Evolutionary conservation across 768 basidiomycete species (phyloP).

Genomic region (Scleroderma citrinum): DNA sequence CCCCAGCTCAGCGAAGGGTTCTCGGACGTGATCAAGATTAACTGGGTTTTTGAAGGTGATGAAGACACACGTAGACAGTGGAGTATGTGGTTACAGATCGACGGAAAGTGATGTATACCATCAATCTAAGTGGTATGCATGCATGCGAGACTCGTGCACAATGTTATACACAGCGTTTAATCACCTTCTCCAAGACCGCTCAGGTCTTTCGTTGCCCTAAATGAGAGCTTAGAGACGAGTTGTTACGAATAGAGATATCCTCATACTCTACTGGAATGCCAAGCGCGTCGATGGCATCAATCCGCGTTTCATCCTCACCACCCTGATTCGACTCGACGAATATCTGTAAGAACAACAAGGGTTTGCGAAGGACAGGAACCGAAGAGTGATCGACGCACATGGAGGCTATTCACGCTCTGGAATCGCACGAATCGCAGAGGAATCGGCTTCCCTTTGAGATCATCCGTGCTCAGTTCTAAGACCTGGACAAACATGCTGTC

Average conservation of each 20-base stretch:
- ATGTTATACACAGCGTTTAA: conserved; percentile 8
- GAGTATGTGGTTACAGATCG: conserved; percentile 83
- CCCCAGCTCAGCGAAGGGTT: conserved; percentile 70
- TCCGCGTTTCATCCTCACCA: conserved; percentile 55
- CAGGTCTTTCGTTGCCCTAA: conserved; percentile 34
- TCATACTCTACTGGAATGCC: conserved; percentile 56
- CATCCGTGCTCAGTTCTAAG: conserved; percentile 44
- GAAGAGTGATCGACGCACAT: conserved; percentile 33
- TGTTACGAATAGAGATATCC: not conserved
- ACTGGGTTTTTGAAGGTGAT: conserved; percentile 75
- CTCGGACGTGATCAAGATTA: conserved; percentile 65
- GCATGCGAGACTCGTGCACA: not conserved
- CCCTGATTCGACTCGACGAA: conserved; percentile 67
- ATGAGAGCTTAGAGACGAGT: conserved; percentile 3
- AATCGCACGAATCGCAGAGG: conserved; percentile 62
- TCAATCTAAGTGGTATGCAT: no score
- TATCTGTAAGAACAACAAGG: conserved; percentile 35
- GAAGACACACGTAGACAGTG: conserved; percentile 67
- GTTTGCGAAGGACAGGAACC: not conserved
- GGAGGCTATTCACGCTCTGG: conserved; percentile 59
- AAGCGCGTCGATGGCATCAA: conserved; percentile 61
- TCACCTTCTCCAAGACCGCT: conserved; percentile 32
- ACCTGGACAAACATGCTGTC: conserved; percentile 52
- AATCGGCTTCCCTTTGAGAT: conserved; percentile 41
- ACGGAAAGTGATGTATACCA: conserved; percentile 46